These are phyloP conservation scores for Backusella morwellensis DNA, from an alignment of 192 early-diverging fungal genomes.

Conservation along the genomic window DNA sequence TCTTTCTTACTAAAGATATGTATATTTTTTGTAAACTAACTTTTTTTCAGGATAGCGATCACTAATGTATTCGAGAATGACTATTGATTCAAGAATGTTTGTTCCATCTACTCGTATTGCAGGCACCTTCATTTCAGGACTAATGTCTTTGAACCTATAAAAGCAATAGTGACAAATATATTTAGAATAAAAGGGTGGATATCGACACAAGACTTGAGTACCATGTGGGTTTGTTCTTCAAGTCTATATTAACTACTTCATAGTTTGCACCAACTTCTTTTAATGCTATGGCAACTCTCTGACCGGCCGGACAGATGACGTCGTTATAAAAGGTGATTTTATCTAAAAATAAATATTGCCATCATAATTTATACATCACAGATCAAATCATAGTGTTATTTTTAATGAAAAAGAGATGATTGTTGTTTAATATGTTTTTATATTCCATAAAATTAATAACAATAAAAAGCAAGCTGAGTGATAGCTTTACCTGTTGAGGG, in stretches of 20 bases:
- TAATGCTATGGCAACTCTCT: constrained; percentile 62
- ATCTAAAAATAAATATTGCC: background rate
- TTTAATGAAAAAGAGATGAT: too few relatives aligned
- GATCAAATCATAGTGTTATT: too few relatives aligned
- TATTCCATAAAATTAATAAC: too few relatives aligned
- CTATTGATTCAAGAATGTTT: constrained; percentile 61
- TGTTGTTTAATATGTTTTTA: too few relatives aligned
- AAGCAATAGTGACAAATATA: background rate
- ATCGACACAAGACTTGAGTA: constrained; percentile 29
- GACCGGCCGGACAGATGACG: constrained; percentile 62
- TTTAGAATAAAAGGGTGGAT: too few relatives aligned
- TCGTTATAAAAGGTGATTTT: constrained; percentile 61
- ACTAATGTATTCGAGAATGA: constrained; percentile 63
- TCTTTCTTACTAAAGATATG: background rate
- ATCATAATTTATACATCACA: too few relatives aligned
- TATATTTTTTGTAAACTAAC: constrained; percentile 19
- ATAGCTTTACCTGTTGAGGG: background rate
- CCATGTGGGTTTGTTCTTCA: constrained; percentile 62
- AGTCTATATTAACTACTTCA: constrained; percentile 61
- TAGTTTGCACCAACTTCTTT: constrained; percentile 51
- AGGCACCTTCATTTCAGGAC: constrained; percentile 68
- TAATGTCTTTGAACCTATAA: constrained; percentile 48
- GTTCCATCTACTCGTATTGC: constrained; percentile 54
- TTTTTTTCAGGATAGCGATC: constrained; percentile 59
- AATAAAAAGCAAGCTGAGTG: background rate